Evolutionary conservation across 495 filamentous ascomycete species (phyloP).

Genomic region (Schizothecium vesticola): DNA sequence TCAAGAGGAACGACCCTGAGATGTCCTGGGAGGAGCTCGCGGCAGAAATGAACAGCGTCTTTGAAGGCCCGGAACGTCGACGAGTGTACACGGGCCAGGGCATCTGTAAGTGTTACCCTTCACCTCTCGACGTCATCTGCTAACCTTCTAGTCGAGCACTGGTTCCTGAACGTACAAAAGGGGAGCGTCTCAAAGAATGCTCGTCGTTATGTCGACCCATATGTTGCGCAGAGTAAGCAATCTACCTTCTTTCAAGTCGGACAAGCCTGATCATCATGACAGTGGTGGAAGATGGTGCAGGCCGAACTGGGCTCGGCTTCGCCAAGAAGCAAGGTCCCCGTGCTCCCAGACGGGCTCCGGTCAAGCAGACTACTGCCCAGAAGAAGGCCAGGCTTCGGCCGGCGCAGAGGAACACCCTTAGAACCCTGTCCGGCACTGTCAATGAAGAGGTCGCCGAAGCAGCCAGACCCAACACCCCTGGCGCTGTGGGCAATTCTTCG

Average conservation of each 20-base stretch:
- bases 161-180: conserved; percentile 35
- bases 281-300: background rate
- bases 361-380: background rate
- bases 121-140: background rate
- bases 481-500: background rate
- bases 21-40: conserved; percentile 31
- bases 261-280: background rate
- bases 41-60: conserved; percentile 24
- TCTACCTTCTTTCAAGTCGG: background rate
- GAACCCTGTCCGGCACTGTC: background rate
- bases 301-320: background rate
- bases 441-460: background rate
- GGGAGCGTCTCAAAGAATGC: conserved; percentile 31
- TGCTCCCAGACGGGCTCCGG: background rate
- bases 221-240: background rate
- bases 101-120: conserved; percentile 31
- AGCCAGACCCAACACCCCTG: background rate
- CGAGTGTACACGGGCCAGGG: conserved; percentile 33
- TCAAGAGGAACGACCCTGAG: conserved; percentile 20
- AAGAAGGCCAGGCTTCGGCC: background rate
- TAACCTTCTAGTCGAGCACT: conserved; percentile 42
- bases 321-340: background rate
- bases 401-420: background rate
- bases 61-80: conserved; percentile 21
- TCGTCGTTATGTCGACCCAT: background rate